Evolutionary conservation across 2,329 filamentous ascomycete genomes (phyloP).

Genomic region (Aschersonia sp.): DNA sequence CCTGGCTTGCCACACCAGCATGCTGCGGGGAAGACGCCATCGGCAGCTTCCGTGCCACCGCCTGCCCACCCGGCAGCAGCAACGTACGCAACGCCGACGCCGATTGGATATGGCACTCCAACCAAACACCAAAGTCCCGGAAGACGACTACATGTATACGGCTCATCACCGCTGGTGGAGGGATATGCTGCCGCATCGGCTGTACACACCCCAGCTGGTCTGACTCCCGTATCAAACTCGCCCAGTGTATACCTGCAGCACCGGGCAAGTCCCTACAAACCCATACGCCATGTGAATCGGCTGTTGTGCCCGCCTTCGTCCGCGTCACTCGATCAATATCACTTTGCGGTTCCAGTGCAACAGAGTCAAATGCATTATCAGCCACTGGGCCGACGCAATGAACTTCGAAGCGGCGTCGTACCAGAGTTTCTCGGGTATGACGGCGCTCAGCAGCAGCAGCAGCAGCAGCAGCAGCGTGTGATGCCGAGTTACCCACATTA

Average conservation of each 20-base stretch:
- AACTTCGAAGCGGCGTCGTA: constrained; percentile 56
- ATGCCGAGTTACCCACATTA: constrained; percentile 22
- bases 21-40: constrained; percentile 11
- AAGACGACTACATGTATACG: constrained; percentile 24
- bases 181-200: constrained; percentile 38
- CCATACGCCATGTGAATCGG: constrained; percentile 77
- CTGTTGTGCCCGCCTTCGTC: constrained; percentile 81
- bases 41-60: constrained; percentile 10
- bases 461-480: constrained; percentile 9
- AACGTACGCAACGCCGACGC: constrained; percentile 11
- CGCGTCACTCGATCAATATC: constrained; percentile 61
- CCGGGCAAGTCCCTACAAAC: constrained; percentile 82
- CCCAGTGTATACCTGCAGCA: constrained; percentile 80
- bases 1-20: constrained; percentile 19
- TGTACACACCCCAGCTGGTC: constrained; percentile 39
- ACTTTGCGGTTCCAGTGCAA: constrained; percentile 40
- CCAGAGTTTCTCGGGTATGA: constrained; percentile 40
- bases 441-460: constrained; percentile 14
- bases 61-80: constrained; percentile 9
- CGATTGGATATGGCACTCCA: constrained; percentile 32
- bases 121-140: constrained; percentile 39
- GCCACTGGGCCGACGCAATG: constrained; percentile 54
- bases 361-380: constrained; percentile 75
- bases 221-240: constrained; percentile 61
- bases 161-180: constrained; percentile 56